Percentiles rank a stretch among this genome's conserved stretches.
Evolutionary conservation across 2,329 filamentous ascomycete species (phyloP).

Genomic region (Magnaporthiopsis rhizophila): DNA sequence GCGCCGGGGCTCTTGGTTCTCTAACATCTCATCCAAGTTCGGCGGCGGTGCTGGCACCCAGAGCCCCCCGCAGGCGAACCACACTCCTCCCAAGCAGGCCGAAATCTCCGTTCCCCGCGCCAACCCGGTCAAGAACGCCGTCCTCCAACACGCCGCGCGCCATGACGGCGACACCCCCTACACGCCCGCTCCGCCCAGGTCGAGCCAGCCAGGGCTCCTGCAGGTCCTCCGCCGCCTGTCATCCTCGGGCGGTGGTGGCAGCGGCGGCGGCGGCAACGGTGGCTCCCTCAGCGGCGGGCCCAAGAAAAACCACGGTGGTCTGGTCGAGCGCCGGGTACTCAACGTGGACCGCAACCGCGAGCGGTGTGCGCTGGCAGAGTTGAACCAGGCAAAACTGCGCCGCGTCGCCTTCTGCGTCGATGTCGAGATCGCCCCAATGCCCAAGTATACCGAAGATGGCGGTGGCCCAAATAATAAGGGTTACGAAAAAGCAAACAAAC

Average conservation of each 20-base stretch:
- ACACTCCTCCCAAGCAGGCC: constrained; percentile 27
- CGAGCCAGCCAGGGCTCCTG: constrained; percentile 63
- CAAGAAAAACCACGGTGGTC: constrained; percentile 48
- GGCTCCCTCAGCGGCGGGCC: constrained; percentile 33
- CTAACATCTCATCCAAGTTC: constrained; percentile 88
- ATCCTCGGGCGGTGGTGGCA: constrained; percentile 38
- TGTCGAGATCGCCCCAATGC: constrained; percentile 88
- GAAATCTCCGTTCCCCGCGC: constrained; percentile 41
- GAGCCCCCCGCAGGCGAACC: constrained; percentile 23
- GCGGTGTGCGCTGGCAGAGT: constrained; percentile 68
- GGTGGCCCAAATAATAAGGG: constrained; percentile 26
- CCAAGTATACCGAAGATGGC: constrained; percentile 62
- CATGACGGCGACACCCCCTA: constrained; percentile 58
- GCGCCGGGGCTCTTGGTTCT: constrained; percentile 81
- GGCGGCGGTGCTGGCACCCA: constrained; percentile 37
- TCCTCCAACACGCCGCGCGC: constrained; percentile 48
- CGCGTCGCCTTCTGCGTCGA: constrained; percentile 94
- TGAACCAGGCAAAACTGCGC: constrained; percentile 73
- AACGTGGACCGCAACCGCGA: constrained; percentile 78
- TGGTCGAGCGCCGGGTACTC: constrained; percentile 73
- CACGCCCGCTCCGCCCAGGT: constrained; percentile 65
- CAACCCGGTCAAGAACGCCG: constrained; percentile 46
- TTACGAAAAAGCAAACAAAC: constrained; percentile 52
- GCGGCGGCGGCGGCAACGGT: constrained; percentile 23
- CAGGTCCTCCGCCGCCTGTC: constrained; percentile 78